These are phyloP conservation scores for Avicennia marina DNA, from an alignment of 257 asterid species.

Conservation along the genomic window DNA sequence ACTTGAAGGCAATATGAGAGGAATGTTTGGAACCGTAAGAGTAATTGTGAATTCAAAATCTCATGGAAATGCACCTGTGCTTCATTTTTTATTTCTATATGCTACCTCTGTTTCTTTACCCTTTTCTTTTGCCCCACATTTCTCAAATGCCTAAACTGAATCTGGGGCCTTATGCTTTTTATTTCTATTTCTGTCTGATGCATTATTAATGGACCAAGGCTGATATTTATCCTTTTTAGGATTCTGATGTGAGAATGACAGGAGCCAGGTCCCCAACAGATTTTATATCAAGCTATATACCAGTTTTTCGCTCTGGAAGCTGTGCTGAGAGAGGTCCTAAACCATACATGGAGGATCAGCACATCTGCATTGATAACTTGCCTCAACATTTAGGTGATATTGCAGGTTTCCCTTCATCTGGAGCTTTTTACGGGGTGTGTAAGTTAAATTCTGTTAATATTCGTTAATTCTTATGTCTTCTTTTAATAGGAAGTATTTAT, in stretches of 20 bases:
- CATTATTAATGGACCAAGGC: neutral
- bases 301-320: constrained; percentile 80
- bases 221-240: constrained; percentile 34
- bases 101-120: no score
- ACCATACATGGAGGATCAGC: constrained; percentile 90
- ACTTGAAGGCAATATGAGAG: no score
- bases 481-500: no score
- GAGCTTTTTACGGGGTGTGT: constrained; percentile 94
- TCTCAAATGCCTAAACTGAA: neutral
- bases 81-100: no score
- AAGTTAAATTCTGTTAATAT: constrained; percentile 13
- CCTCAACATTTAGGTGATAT: constrained; percentile 47
- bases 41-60: neutral
- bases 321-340: constrained; percentile 96
- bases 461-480: neutral
- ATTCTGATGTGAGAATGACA: constrained; percentile 34
- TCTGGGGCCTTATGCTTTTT: neutral
- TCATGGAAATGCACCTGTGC: neutral
- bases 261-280: constrained; percentile 46
- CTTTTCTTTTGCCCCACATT: neutral
- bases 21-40: no score
- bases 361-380: constrained; percentile 75
- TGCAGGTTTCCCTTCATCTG: constrained; percentile 53
- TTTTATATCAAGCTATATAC: constrained; percentile 49
- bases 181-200: neutral